Percentiles rank a stretch among this genome's conserved stretches.
Evolutionary conservation across 2,329 filamentous ascomycete genomes (phyloP).

Genomic region (Hymenoscyphus infarciens): DNA sequence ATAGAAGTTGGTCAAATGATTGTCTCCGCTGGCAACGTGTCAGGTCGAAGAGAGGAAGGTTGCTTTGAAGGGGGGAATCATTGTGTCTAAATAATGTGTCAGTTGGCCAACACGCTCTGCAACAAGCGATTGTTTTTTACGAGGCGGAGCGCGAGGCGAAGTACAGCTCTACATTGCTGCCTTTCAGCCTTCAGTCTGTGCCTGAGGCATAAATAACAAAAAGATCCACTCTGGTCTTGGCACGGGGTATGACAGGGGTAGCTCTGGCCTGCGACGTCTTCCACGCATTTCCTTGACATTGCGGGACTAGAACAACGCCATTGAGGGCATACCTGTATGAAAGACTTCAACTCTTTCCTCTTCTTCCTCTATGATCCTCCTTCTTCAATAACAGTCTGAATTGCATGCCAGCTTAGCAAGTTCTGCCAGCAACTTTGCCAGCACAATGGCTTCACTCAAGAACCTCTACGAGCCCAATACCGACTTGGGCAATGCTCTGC

Average conservation of each 20-base stretch:
- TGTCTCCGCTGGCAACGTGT: not conserved
- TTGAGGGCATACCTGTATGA: not conserved
- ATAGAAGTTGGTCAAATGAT: not conserved
- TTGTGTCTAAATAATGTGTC: not conserved
- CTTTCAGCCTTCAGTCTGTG: not conserved
- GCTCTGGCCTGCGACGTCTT: not conserved
- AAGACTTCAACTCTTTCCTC: constrained; percentile 7
- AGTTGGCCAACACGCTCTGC: not conserved
- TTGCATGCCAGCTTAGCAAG: not conserved
- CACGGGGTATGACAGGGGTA: not conserved
- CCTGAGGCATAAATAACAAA: not conserved
- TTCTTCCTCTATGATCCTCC: constrained; percentile 10
- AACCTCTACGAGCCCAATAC: constrained; percentile 25
- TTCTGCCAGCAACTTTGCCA: constrained; percentile 12
- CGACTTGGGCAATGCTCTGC: constrained; percentile 23
- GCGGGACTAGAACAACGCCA: not conserved
- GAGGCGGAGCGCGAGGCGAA: constrained; percentile 4
- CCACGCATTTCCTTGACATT: not conserved
- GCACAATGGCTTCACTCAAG: constrained; percentile 30
- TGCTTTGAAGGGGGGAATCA: not conserved
- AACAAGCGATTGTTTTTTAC: not conserved
- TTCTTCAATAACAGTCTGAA: constrained; percentile 6
- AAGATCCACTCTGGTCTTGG: not conserved
- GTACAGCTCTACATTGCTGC: not conserved
- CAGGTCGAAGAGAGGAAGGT: not conserved